Conservation (phyloP, 177 flowering plant genomes). For the Vitis hybrid region DNA sequence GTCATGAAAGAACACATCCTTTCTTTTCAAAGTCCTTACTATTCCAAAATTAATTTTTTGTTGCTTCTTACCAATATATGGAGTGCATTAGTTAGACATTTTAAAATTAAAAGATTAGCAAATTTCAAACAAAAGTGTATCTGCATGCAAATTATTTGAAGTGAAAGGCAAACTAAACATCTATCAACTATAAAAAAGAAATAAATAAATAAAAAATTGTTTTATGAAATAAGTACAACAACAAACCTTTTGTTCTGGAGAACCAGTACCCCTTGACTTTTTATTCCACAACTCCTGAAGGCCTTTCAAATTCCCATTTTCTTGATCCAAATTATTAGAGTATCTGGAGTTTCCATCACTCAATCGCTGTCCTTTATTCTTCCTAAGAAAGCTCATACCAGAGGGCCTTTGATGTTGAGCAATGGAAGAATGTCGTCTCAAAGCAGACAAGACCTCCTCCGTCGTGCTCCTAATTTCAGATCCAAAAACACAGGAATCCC, state of each 20-base stretch:
- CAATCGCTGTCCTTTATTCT: constrained; percentile 33
- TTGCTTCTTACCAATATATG: background rate
- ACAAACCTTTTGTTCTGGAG: constrained; percentile 84
- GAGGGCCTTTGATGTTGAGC: constrained; percentile 48
- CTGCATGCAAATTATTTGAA: background rate
- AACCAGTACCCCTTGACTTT: constrained; percentile 42
- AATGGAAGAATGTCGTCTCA: constrained; percentile 73
- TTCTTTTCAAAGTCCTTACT: too few species aligned
- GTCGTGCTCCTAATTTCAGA: constrained; percentile 80
- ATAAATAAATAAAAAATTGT: background rate
- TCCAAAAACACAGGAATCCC: constrained; percentile 97
- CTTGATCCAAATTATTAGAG: constrained; percentile 27
- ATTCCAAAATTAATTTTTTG: too few species aligned
- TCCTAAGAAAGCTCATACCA: constrained; percentile 36
- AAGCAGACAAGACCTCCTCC: constrained; percentile 79
- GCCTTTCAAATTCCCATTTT: constrained; percentile 27
- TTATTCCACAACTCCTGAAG: constrained; percentile 47
- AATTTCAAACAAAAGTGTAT: too few species aligned
- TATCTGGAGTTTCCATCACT: constrained; percentile 24
- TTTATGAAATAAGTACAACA: too few species aligned
- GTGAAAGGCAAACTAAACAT: background rate
- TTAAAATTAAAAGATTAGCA: too few species aligned
- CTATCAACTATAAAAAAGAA: background rate
- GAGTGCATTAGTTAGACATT: background rate
- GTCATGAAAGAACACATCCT: too few species aligned